phyloP scores from a whole-genome alignment of 2,329 filamentous ascomycete species.

The Pseudocercospora eumusae region DNA sequence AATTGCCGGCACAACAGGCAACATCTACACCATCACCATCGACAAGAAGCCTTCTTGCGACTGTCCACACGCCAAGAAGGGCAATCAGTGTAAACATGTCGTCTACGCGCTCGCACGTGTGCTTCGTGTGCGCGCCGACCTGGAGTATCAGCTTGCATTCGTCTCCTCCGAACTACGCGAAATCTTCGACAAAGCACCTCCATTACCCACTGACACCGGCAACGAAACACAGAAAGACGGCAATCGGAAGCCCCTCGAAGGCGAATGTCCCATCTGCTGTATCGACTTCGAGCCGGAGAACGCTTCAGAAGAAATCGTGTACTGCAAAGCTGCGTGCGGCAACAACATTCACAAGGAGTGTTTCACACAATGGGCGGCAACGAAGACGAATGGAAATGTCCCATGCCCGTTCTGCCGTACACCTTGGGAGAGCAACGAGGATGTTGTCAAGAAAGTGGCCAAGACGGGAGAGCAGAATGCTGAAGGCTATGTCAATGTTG shows the following conservation, averaged over 20 bases:
- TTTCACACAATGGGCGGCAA: slow-evolving; percentile 55
- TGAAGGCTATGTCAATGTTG: slow-evolving; percentile 41
- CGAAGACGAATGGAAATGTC: slow-evolving; percentile 29
- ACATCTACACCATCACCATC: slow-evolving; percentile 61
- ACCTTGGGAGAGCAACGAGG: slow-evolving; percentile 31
- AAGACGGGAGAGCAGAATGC: slow-evolving; percentile 29
- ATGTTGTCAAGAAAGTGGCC: slow-evolving; percentile 30
- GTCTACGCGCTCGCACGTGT: slow-evolving; percentile 62
- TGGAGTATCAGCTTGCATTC: slow-evolving; percentile 64
- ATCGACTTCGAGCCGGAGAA: slow-evolving; percentile 31
- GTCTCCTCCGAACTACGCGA: slow-evolving; percentile 58
- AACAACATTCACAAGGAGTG: slow-evolving; percentile 63
- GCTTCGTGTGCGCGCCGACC: slow-evolving; percentile 56
- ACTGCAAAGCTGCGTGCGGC: slow-evolving; percentile 63
- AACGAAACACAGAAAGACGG: slow-evolving; percentile 42
- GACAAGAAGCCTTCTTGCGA: slow-evolving; percentile 49
- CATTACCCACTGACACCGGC: slow-evolving; percentile 46
- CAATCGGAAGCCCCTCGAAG: slow-evolving; percentile 62
- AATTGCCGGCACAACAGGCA: slow-evolving; percentile 63
- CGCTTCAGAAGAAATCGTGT: slow-evolving; percentile 51
- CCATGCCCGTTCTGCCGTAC: slow-evolving; percentile 40
- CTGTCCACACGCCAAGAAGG: slow-evolving; percentile 35
- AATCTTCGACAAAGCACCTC: slow-evolving; percentile 58
- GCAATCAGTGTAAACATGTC: slow-evolving; percentile 65
- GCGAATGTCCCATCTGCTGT: slow-evolving; percentile 64